These are phyloP conservation scores for Solanum medicagineum DNA, from an alignment of 257 asterid species.

Conservation along the genomic window DNA sequence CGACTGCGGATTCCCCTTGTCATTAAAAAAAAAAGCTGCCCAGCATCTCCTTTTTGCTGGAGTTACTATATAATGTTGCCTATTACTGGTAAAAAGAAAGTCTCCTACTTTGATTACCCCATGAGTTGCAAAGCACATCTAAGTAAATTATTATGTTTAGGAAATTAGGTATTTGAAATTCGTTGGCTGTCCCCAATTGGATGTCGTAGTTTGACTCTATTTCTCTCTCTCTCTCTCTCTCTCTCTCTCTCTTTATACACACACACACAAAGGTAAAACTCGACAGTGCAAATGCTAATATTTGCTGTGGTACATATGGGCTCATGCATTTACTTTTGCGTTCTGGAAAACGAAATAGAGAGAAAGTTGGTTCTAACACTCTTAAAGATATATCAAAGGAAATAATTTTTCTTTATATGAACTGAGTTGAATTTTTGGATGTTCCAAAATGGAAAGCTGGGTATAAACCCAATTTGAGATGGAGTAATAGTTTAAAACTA, in stretches of 20 bases:
- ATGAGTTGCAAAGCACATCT: background rate
- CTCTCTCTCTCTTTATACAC: too few species aligned
- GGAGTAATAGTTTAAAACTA: background rate
- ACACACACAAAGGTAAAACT: background rate
- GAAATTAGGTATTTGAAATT: background rate
- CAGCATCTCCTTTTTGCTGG: background rate
- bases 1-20: too few species aligned
- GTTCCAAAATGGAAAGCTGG: background rate
- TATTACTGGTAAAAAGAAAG: background rate
- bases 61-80: background rate
- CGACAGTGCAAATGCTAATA: background rate
- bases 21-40: too few species aligned
- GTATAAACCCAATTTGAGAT: background rate
- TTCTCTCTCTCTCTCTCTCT: too few species aligned
- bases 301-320: background rate
- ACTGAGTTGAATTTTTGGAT: background rate
- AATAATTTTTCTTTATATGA: background rate
- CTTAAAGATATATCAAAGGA: background rate
- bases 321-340: background rate
- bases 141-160: background rate
- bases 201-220: background rate
- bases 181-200: background rate
- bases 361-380: background rate
- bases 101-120: background rate
- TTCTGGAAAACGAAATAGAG: background rate